A percentile compares a stretch with the other conserved stretches of the same genome.
Evolutionary conservation across 768 basidiomycete genomes (phyloP).

Genomic region (Termitomyces titanicus): DNA sequence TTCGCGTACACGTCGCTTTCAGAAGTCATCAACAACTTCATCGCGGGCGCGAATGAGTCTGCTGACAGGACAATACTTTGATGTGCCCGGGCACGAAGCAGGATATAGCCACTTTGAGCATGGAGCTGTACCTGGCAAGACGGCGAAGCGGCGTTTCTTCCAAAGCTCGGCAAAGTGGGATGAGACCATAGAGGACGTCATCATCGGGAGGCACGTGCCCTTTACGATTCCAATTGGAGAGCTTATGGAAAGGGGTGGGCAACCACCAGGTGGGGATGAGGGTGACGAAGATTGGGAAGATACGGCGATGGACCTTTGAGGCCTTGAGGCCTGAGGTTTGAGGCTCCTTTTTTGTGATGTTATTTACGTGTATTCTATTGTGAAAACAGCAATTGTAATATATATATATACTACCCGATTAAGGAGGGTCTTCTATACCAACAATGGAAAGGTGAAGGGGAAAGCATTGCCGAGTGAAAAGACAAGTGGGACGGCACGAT

Average conservation of each 20-base stretch:
- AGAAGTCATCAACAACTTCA: slow-evolving; percentile 15
- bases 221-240: slow-evolving; percentile 13
- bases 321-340: too few relatives aligned
- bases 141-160: slow-evolving; percentile 56
- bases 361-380: slow-evolving; percentile 12
- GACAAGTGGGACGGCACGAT: too few relatives aligned
- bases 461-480: too few relatives aligned
- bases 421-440: too few relatives aligned
- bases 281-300: slow-evolving; percentile 28
- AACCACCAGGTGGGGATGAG: slow-evolving; percentile 13
- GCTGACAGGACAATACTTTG: slow-evolving; percentile 56
- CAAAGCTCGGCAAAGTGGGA: slow-evolving; percentile 41
- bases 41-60: slow-evolving; percentile 64
- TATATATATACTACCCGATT: too few relatives aligned
- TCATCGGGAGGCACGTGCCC: slow-evolving; percentile 12
- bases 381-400: neutral
- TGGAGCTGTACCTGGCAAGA: slow-evolving; percentile 34
- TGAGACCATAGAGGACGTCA: slow-evolving; percentile 22
- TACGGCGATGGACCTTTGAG: slow-evolving; percentile 21
- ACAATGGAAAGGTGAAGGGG: too few relatives aligned
- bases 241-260: slow-evolving; percentile 25
- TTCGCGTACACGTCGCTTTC: slow-evolving; percentile 8
- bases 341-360: neutral
- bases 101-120: slow-evolving; percentile 40
- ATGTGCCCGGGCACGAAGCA: slow-evolving; percentile 43